These are phyloP conservation scores for Daldinia grandis DNA, from an alignment of 495 filamentous ascomycete species.

Conservation along the genomic window DNA sequence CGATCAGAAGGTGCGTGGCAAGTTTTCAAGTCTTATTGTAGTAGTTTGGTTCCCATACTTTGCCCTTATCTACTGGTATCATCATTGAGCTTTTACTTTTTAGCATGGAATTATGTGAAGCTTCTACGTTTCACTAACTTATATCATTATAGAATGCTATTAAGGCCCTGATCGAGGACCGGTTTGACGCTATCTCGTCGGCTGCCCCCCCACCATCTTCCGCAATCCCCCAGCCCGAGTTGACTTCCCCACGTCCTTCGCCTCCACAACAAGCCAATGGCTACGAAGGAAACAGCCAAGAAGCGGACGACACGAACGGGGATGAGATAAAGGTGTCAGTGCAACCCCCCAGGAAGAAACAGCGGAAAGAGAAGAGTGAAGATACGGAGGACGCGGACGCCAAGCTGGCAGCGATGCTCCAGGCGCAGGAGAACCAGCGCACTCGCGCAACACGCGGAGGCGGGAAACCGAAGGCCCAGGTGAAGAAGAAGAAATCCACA, in stretches of 20 bases:
- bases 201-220: constrained; percentile 49
- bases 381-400: constrained; percentile 77
- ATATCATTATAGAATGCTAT: constrained; percentile 69
- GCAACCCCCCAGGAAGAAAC: constrained; percentile 61
- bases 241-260: constrained; percentile 31
- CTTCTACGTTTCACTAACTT: constrained; percentile 17
- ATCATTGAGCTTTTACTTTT: not conserved
- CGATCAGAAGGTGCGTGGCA: constrained; percentile 75
- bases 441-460: constrained; percentile 77
- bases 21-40: not conserved
- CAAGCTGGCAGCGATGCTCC: constrained; percentile 81
- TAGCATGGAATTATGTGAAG: not conserved
- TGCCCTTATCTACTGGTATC: not conserved
- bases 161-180: constrained; percentile 83
- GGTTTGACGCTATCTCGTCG: constrained; percentile 83
- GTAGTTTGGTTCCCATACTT: not conserved
- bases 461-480: constrained; percentile 62
- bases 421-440: constrained; percentile 86
- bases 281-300: constrained; percentile 38
- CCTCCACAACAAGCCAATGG: constrained; percentile 46
- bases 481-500: constrained; percentile 71
- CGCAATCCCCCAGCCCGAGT: constrained; percentile 41
- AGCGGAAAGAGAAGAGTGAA: constrained; percentile 62
- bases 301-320: constrained; percentile 44
- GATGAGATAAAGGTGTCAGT: constrained; percentile 62